These are phyloP conservation scores for Ilex paraguariensis DNA, from an alignment of 305 asterid species.

Conservation along the genomic window DNA sequence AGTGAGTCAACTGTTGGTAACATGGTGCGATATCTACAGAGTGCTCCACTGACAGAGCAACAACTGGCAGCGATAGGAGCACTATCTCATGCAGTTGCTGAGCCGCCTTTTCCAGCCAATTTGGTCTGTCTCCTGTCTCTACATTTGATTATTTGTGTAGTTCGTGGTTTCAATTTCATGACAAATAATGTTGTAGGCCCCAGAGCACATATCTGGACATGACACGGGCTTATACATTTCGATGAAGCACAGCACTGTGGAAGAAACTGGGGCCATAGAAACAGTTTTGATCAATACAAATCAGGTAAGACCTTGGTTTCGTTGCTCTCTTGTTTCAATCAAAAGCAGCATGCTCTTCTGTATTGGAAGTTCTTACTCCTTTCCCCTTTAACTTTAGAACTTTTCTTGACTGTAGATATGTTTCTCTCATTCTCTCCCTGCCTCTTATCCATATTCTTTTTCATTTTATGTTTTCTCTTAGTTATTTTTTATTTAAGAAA, in stretches of 20 bases:
- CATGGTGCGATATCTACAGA: constrained; percentile 31
- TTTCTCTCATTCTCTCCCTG: too few species aligned
- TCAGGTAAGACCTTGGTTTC: constrained; percentile 40
- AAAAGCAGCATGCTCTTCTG: too few species aligned
- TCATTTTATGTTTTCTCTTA: too few species aligned
- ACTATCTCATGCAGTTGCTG: constrained; percentile 92
- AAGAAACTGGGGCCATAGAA: constrained; percentile 64
- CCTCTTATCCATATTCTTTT: too few species aligned
- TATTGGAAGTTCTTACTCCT: too few species aligned
- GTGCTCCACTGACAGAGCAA: constrained; percentile 91
- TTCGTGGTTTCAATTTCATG: constrained; percentile 5
- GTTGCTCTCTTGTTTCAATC: neutral
- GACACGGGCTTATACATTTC: constrained; percentile 55
- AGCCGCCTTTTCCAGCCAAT: constrained; percentile 77
- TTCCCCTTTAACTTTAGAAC: too few species aligned
- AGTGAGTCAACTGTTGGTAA: constrained; percentile 1
- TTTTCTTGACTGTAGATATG: too few species aligned
- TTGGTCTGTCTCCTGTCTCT: constrained; percentile 44
- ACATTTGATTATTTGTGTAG: constrained; percentile 6
- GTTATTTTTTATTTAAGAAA: too few species aligned
- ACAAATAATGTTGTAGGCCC: constrained; percentile 36
- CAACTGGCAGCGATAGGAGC: constrained; percentile 84
- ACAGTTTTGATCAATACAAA: constrained; percentile 82
- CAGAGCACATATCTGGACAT: constrained; percentile 49
- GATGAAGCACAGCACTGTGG: constrained; percentile 47